These are phyloP conservation scores for Fagopyrum homotropicum DNA, from an alignment of 148 eudicot genomes.

Conservation along the genomic window DNA sequence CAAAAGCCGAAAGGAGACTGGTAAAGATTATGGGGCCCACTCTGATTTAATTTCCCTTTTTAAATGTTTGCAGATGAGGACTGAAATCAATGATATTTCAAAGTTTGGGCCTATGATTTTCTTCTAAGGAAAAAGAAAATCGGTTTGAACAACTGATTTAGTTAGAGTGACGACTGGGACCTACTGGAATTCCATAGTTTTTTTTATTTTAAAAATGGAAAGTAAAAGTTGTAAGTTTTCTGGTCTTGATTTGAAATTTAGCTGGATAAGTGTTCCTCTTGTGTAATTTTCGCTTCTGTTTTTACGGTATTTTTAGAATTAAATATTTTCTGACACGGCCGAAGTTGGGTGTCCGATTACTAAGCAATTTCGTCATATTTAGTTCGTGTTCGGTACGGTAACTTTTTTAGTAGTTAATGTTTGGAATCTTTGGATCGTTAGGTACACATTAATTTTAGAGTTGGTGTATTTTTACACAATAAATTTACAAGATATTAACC, in stretches of 20 bases:
- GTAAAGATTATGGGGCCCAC: slow-evolving; percentile 1
- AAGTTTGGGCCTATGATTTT: no score
- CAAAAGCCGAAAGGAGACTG: background rate
- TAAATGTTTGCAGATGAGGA: no score
- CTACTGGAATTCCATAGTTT: background rate
- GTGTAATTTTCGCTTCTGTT: background rate
- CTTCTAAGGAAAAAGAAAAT: background rate
- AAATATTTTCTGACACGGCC: background rate
- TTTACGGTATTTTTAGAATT: background rate
- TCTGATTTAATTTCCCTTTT: background rate
- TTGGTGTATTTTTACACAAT: no score
- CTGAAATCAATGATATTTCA: no score
- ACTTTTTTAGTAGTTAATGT: no score
- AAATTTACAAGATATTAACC: no score
- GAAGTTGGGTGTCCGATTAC: background rate
- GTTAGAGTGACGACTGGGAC: background rate
- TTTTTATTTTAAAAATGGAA: background rate
- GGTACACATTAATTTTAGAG: no score
- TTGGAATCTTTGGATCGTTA: no score
- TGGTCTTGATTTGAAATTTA: background rate
- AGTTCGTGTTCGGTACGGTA: no score
- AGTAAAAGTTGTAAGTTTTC: background rate
- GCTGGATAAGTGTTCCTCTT: background rate
- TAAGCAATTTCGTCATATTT: no score
- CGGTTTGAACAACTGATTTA: slow-evolving; percentile 2